Conservation (phyloP, 768 basidiomycete genomes). For the Suillus decipiens region DNA sequence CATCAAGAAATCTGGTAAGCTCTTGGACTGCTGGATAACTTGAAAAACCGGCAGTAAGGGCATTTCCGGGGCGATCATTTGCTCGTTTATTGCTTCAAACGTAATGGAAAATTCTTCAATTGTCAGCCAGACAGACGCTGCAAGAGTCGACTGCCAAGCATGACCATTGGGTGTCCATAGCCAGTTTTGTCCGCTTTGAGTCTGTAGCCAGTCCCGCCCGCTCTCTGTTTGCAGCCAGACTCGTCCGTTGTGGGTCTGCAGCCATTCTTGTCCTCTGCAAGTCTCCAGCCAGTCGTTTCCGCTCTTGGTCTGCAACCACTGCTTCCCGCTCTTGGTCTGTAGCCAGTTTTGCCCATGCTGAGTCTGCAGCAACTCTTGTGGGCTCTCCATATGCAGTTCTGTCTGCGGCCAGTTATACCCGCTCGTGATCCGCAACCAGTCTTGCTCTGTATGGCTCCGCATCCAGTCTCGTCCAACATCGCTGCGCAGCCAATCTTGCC, state of each 20-base stretch:
- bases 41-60: background rate
- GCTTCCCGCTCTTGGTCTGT: background rate
- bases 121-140: background rate
- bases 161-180: background rate
- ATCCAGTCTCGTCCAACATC: background rate
- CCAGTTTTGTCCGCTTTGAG: background rate
- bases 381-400: no score
- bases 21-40: background rate
- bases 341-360: background rate
- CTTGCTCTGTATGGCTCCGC: background rate
- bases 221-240: background rate
- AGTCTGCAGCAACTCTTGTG: background rate
- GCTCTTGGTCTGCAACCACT: background rate
- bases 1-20: background rate
- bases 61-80: background rate
- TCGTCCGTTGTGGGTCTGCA: background rate
- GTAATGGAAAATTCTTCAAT: background rate
- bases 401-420: no score
- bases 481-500: background rate
- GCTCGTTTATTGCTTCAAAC: background rate
- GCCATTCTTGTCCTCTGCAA: background rate
- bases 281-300: background rate
- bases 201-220: background rate
- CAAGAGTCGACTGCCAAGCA: background rate
- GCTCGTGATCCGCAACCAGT: background rate